phyloP scores from a whole-genome alignment of 306 rosid species.

The Ziziphus jujuba region DNA sequence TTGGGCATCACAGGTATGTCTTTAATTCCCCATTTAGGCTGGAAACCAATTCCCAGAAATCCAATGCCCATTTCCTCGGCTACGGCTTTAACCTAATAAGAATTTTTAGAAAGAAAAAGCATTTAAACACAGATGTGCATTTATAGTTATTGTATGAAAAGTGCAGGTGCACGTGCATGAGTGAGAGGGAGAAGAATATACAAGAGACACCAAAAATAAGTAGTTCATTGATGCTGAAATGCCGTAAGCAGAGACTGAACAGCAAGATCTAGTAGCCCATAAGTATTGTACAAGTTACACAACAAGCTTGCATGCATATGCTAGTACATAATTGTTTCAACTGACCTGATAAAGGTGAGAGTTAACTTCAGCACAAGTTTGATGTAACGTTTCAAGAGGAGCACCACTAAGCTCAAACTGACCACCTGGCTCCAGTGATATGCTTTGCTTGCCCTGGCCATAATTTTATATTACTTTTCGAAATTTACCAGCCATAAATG shows the following conservation, averaged over 20 bases:
- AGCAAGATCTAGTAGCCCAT: neutral
- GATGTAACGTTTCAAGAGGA: constrained; percentile 97
- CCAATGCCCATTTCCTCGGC: constrained; percentile 99
- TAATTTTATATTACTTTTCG: neutral
- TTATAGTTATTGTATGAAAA: neutral
- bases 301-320: neutral
- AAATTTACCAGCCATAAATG: neutral
- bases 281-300: neutral
- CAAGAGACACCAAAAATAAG: no score
- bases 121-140: constrained; percentile 11
- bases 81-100: constrained; percentile 84
- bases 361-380: constrained; percentile 97
- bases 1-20: constrained; percentile 98
- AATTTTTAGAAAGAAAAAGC: constrained; percentile 10
- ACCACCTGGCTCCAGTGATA: constrained; percentile 98
- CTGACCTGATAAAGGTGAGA: constrained; percentile 93
- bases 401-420: constrained; percentile 99
- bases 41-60: constrained; percentile 97
- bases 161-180: neutral
- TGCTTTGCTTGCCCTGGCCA: constrained; percentile 92
- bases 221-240: neutral
- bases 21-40: constrained; percentile 87
- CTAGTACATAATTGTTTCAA: constrained; percentile 6
- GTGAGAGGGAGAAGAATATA: neutral
- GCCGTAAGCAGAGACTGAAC: neutral